Evolutionary conservation across 371 early-diverging fungal species (phyloP).

Genomic region (Syncephalastrum sp.): DNA sequence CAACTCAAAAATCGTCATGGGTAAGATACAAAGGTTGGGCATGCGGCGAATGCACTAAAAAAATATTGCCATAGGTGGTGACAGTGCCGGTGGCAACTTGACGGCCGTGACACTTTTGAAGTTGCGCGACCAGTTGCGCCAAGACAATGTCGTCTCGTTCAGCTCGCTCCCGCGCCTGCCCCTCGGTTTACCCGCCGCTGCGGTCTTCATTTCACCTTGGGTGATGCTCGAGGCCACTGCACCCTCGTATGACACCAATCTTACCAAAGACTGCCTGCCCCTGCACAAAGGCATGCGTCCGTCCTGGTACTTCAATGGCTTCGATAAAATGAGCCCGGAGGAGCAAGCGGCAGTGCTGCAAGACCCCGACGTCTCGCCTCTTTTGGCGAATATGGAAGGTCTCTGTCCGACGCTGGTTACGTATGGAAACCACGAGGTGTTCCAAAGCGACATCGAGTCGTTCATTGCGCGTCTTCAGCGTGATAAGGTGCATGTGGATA

Average conservation of each 20-base stretch:
- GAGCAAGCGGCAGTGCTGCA: constrained; percentile 10
- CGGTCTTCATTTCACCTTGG: constrained; percentile 41
- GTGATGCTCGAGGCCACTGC: constrained; percentile 18
- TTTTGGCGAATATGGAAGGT: constrained; percentile 23
- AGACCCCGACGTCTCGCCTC: constrained; percentile 23
- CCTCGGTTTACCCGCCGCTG: constrained; percentile 23
- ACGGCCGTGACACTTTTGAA: constrained; percentile 16
- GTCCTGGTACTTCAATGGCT: constrained; percentile 4
- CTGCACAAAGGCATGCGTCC: neutral
- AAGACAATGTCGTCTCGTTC: constrained; percentile 6
- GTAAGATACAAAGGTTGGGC: constrained; percentile 11
- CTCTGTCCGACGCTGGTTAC: constrained; percentile 30
- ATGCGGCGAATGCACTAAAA: neutral
- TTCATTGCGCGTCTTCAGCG: constrained; percentile 18
- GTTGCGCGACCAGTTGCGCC: constrained; percentile 17
- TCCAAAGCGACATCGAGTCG: constrained; percentile 25
- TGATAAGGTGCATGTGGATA: constrained; percentile 28
- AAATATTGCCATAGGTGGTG: constrained; percentile 25
- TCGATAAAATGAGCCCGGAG: constrained; percentile 8
- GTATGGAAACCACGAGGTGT: constrained; percentile 26
- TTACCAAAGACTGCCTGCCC: constrained; percentile 11
- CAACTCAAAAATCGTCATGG: constrained; percentile 29
- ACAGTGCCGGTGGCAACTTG: constrained; percentile 40
- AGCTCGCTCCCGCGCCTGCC: constrained; percentile 14
- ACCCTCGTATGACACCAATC: constrained; percentile 15